A percentile compares a stretch with the other conserved stretches of the same genome.
These are phyloP conservation scores for Starmerella gropengiesseri DNA, from an alignment of 805 yeast species.

Conservation along the genomic window DNA sequence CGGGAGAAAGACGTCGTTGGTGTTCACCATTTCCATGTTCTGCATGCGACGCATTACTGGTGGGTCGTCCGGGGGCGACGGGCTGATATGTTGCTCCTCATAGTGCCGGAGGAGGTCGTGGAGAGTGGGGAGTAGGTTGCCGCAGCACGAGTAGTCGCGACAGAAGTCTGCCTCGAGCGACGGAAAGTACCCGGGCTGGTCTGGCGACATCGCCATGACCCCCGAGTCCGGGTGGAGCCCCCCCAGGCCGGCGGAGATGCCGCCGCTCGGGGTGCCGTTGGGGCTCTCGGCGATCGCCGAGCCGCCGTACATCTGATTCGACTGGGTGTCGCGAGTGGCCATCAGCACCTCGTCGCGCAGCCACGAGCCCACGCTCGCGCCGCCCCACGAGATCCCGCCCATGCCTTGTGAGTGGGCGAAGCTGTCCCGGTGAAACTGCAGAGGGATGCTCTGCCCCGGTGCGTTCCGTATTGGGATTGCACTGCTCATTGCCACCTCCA, in stretches of 20 bases:
- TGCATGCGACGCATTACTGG: constrained; percentile 32
- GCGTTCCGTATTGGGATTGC: constrained; percentile 20
- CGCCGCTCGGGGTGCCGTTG: constrained; percentile 2
- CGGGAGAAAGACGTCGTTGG: constrained; percentile 77
- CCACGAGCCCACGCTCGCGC: constrained; percentile 91
- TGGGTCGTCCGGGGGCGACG: constrained; percentile 39
- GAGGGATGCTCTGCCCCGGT: constrained; percentile 16
- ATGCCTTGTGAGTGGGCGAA: constrained; percentile 95
- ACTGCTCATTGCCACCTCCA: constrained; percentile 18
- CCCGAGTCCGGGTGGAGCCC: constrained; percentile 3
- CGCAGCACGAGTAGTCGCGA: constrained; percentile 94
- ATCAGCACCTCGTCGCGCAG: constrained; percentile 62
- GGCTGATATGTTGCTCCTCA: constrained; percentile 84
- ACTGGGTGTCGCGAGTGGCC: constrained; percentile 22
- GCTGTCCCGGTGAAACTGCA: constrained; percentile 67
- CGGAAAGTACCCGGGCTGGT: constrained; percentile 67
- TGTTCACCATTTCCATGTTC: constrained; percentile 78
- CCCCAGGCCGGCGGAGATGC: background rate
- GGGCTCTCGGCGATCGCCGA: constrained; percentile 11
- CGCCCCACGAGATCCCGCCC: constrained; percentile 98
- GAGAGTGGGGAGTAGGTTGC: constrained; percentile 77
- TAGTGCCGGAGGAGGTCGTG: constrained; percentile 91
- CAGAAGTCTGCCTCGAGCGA: constrained; percentile 92
- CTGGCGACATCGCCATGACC: constrained; percentile 25
- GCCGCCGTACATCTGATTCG: constrained; percentile 5